These are phyloP conservation scores for Candida anglica DNA, from an alignment of 805 yeast species.

Conservation along the genomic window DNA sequence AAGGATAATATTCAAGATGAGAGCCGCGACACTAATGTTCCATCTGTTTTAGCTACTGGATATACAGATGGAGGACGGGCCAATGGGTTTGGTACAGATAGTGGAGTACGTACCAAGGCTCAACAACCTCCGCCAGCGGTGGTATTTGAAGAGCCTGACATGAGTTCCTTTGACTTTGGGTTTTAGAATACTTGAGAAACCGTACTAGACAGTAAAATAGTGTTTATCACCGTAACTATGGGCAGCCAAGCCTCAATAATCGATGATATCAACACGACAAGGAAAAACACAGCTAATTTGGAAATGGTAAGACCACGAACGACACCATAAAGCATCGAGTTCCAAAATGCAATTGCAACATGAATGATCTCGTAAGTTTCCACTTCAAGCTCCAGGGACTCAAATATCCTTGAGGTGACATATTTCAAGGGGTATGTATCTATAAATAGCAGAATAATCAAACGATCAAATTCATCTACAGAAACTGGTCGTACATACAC, in stretches of 20 bases:
- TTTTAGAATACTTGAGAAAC: slow-evolving; percentile 10
- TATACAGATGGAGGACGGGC: background rate
- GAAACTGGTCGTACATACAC: slow-evolving; percentile 13
- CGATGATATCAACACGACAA: slow-evolving; percentile 10
- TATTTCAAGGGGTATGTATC: no score
- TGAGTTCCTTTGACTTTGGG: slow-evolving; percentile 64
- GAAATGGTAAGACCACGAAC: slow-evolving; percentile 13
- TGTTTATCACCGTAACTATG: slow-evolving; percentile 4
- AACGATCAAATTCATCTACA: slow-evolving; percentile 7
- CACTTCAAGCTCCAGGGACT: no score
- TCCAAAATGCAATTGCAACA: slow-evolving; percentile 12
- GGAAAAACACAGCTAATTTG: slow-evolving; percentile 14
- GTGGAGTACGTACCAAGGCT: background rate
- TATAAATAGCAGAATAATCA: no score
- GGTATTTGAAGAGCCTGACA: slow-evolving; percentile 67
- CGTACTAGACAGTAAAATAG: slow-evolving; percentile 4
- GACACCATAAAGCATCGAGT: slow-evolving; percentile 13
- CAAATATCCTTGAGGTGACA: slow-evolving; percentile 6
- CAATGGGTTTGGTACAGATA: slow-evolving; percentile 3
- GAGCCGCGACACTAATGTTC: background rate
- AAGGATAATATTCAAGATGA: slow-evolving; percentile 1
- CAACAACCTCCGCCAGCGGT: slow-evolving; percentile 42
- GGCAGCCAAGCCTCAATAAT: slow-evolving; percentile 12
- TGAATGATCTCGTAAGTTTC: no score
- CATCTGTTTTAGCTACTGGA: slow-evolving; percentile 1